Percentiles rank a stretch among this genome's conserved stretches.
phyloP scores from a whole-genome alignment of 2,329 filamentous ascomycete species.

The Calonectria pauciramosa region DNA sequence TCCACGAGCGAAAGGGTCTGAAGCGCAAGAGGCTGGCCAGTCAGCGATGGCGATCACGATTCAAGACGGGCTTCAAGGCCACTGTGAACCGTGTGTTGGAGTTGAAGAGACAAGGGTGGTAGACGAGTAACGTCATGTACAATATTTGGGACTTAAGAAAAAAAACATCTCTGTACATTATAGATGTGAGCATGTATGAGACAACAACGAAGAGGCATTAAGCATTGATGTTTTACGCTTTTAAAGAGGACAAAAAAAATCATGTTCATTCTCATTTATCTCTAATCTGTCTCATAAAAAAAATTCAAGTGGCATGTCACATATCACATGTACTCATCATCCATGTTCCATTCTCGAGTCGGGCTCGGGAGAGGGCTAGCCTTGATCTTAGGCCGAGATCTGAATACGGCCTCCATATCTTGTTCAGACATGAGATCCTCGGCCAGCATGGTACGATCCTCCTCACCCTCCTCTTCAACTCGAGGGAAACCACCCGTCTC shows the following conservation, averaged over 20 bases:
- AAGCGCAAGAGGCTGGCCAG: slow-evolving; percentile 82
- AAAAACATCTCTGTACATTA: slow-evolving; percentile 45
- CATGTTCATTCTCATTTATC: slow-evolving; percentile 16
- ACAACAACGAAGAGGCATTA: slow-evolving; percentile 21
- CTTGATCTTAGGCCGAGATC: slow-evolving; percentile 84
- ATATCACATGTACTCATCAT: slow-evolving; percentile 42
- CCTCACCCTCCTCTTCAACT: slow-evolving; percentile 61
- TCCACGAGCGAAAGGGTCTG: slow-evolving; percentile 81
- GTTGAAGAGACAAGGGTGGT: slow-evolving; percentile 86
- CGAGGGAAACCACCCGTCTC: slow-evolving; percentile 56
- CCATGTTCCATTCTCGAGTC: slow-evolving; percentile 50
- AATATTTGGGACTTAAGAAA: slow-evolving; percentile 18
- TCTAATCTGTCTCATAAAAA: slow-evolving; percentile 15
- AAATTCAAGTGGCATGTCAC: slow-evolving; percentile 29
- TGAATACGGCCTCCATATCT: slow-evolving; percentile 88
- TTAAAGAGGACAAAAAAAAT: not conserved
- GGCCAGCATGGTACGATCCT: slow-evolving; percentile 64
- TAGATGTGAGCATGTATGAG: slow-evolving; percentile 43
- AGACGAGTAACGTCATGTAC: slow-evolving; percentile 36
- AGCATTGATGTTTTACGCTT: slow-evolving; percentile 3
- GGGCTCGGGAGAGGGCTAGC: slow-evolving; percentile 76
- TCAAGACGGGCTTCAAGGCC: slow-evolving; percentile 77
- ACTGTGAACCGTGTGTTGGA: slow-evolving; percentile 75
- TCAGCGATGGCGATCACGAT: slow-evolving; percentile 77
- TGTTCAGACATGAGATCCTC: slow-evolving; percentile 80